Evolutionary conservation across 2,329 filamentous ascomycete genomes (phyloP), one percentile per base, ranked within the genome.

Genomic region (Ceratocystis huliohia): DNA sequence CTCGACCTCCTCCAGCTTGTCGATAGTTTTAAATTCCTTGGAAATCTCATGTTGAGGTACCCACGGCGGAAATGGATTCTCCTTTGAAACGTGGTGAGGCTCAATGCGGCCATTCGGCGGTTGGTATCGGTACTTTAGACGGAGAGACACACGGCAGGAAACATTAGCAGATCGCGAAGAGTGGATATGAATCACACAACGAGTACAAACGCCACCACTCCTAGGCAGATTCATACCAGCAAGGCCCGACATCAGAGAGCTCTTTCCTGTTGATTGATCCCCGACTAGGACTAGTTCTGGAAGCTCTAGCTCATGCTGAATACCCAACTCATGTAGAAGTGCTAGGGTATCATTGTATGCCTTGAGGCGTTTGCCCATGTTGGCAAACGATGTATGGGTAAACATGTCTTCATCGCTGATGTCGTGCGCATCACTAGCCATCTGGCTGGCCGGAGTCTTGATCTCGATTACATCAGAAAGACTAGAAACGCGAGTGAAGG

Each of bases 241-340:
- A 61, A 88, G 82, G 0, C 83, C 85, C 13, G 85, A 85, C 81
- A 83, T 83, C 4, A 83, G 72, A 33, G 78, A 91, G 0, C 86
- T 91, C 73, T 96, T 96, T 0, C 91, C 92, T 0, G 90, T 88
- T 0, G 84, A 89, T 72, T 96, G 91, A 62, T 96, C 91, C 0
- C 91, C 91, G 0, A 96, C 84, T 0, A 96, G 83, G 5, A 93
- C 88, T 8, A 95, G 84, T 70, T 91, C 89, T 0, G 91, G 90
- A 0, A 96, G 77, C 0, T 84, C 82, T 0, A 90, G 82, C 3
- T 85, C 82, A 20, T 88, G 83, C 63, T 88, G 85, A 0, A 96
- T 85, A 0, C 88, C 89, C 0, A 93, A 80, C 5, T 85, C 81
- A 63, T 89, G 84, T 0, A 96, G 81, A 61, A 87, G 82, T 2